A percentile compares a stretch with the other conserved stretches of the same genome.
These are phyloP conservation scores for Suillus ampliporus DNA, from an alignment of 768 basidiomycete genomes.

Conservation along the genomic window DNA sequence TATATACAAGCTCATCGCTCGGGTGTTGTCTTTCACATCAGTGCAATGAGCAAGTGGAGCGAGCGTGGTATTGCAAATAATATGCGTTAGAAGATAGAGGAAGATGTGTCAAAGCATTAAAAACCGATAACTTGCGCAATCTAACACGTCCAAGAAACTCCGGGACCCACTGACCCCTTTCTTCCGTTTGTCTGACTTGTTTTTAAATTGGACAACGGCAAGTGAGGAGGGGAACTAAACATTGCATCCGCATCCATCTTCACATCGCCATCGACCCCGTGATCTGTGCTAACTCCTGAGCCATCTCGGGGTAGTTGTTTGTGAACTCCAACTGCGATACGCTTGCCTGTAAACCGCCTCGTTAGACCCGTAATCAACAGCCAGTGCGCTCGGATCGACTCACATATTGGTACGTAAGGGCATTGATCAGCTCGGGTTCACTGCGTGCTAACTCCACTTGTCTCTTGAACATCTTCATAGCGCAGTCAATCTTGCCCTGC, in stretches of 20 bases:
- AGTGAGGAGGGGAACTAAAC: neutral
- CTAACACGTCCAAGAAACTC: neutral
- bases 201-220: neutral
- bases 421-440: slow-evolving; percentile 83
- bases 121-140: slow-evolving; percentile 7
- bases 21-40: neutral
- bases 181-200: neutral
- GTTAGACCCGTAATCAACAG: neutral
- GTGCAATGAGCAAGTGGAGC: neutral
- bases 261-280: slow-evolving; percentile 44
- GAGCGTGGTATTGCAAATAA: slow-evolving; percentile 6
- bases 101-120: slow-evolving; percentile 9
- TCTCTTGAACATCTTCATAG: slow-evolving; percentile 84
- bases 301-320: slow-evolving; percentile 83
- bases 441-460: slow-evolving; percentile 88
- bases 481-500: slow-evolving; percentile 86
- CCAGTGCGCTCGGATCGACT: slow-evolving; percentile 30
- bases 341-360: slow-evolving; percentile 61
- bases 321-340: slow-evolving; percentile 83
- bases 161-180: neutral
- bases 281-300: slow-evolving; percentile 63
- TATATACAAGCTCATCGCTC: neutral
- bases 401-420: slow-evolving; percentile 81
- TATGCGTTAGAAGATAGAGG: slow-evolving; percentile 3
- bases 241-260: slow-evolving; percentile 3